phyloP scores from a whole-genome alignment of 1,139 yeast genomes.

The Candida sanyaensis region DNA sequence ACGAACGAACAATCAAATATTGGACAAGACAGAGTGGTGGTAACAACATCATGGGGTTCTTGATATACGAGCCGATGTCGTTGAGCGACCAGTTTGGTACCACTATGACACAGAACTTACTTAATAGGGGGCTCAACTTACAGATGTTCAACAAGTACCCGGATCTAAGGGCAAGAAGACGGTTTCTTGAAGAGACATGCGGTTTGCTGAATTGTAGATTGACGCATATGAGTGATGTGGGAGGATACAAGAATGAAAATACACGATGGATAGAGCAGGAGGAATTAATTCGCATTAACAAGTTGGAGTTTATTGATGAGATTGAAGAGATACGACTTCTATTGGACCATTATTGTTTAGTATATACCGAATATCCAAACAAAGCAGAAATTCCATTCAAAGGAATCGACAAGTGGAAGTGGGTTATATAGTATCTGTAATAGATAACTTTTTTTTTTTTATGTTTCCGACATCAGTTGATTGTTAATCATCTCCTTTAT shows the following conservation, averaged over 20 bases:
- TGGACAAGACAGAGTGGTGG: slow-evolving; percentile 27
- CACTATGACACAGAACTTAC: slow-evolving; percentile 78
- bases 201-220: slow-evolving; percentile 29
- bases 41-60: slow-evolving; percentile 32
- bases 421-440: slow-evolving; percentile 6
- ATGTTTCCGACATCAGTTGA: too few species aligned
- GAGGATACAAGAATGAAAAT: slow-evolving; percentile 39
- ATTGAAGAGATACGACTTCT: slow-evolving; percentile 79
- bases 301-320: slow-evolving; percentile 83
- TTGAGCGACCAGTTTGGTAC: slow-evolving; percentile 73
- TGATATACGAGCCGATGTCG: slow-evolving; percentile 87
- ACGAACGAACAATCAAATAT: slow-evolving; percentile 51
- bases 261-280: slow-evolving; percentile 45
- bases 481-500: not conserved
- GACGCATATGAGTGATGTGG: slow-evolving; percentile 60
- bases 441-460: too few species aligned
- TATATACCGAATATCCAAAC: slow-evolving; percentile 22
- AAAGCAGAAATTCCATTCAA: slow-evolving; percentile 1
- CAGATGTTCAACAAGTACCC: slow-evolving; percentile 49
- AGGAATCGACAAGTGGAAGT: slow-evolving; percentile 15
- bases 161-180: slow-evolving; percentile 40
- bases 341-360: slow-evolving; percentile 70
- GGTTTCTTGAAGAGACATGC: slow-evolving; percentile 30
- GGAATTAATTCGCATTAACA: slow-evolving; percentile 56
- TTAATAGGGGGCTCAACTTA: slow-evolving; percentile 70